A percentile compares a stretch with the other conserved stretches of the same genome.
phyloP scores from a whole-genome alignment of 345 rosid genomes.

The Pugionium dolabratum region DNA sequence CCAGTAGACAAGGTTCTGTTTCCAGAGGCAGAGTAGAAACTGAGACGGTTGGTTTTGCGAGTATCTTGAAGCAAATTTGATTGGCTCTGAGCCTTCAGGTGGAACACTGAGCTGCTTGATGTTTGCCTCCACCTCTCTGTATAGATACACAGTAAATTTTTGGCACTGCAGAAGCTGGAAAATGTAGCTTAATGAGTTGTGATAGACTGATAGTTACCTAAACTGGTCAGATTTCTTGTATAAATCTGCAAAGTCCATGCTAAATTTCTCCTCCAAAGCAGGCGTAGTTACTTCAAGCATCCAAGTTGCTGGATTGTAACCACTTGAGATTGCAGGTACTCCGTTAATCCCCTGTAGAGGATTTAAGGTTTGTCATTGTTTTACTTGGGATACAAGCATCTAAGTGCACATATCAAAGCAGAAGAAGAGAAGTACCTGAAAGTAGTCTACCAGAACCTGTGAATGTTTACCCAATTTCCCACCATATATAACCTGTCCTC shows the following conservation, averaged over 20 bases:
- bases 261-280: conserved; percentile 57
- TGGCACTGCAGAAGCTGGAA: background rate
- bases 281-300: conserved; percentile 89
- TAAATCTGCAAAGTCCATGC: conserved; percentile 69
- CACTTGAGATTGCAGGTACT: conserved; percentile 58
- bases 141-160: background rate
- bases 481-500: conserved; percentile 84
- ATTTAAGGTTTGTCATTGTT: background rate
- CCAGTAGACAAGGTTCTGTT: conserved; percentile 92
- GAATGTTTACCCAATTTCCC: conserved; percentile 82
- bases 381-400: conserved; percentile 3
- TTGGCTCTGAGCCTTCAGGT: conserved; percentile 61
- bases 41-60: conserved; percentile 57
- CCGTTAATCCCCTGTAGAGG: conserved; percentile 56
- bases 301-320: conserved; percentile 97
- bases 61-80: conserved; percentile 57
- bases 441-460: conserved; percentile 65
- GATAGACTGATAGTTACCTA: conserved; percentile 45
- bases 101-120: conserved; percentile 59
- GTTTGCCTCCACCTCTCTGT: conserved; percentile 68
- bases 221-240: conserved; percentile 59
- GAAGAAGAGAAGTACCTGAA: conserved; percentile 57
- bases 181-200: background rate
- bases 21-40: conserved; percentile 67
- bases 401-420: background rate